Evolutionary conservation across 2,329 filamentous ascomycete species (phyloP), one percentile per base, ranked within the genome.

Genomic region (Penicillium sp.): DNA sequence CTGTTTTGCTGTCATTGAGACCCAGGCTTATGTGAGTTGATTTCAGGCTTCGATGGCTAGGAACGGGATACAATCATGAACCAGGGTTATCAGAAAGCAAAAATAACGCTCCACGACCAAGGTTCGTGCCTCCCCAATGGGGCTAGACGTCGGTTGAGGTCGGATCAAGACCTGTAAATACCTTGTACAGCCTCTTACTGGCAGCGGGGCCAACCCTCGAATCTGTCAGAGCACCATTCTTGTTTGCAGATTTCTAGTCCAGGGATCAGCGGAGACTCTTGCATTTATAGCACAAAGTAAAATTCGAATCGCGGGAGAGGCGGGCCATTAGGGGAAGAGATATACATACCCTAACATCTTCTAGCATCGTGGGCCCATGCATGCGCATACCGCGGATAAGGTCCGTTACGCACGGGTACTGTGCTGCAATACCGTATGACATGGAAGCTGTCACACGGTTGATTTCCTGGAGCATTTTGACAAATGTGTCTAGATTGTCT

Each of bases 381-480:
- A 71, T 67, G 64, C 84, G 80, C 52, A 93, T 79, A 0, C 80
- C 87, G 1, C 74, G 73, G 0, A 90, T 80, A 31, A 95, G 73
- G 31, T 81, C 75, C 11, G 78, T 73, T 1, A 90, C 82, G 5
- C 75, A 84, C 1, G 76, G 78, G 69, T 87, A 91, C 69, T 86
- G 80, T 1, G 77, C 77, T 1, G 81, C 81, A 56, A 93, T 84
- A 3, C 89, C 89, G 59, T 88, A 84, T 0, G 90, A 90, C 66
- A 91, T 85, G 0, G 88, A 84, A 0, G 86, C 83, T 6, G 90
- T 93, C 16, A 93, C 82, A 16, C 89, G 84, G 14, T 80, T 80
- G 41, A 93, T 84, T 73, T 92, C 87, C 73, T 91, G 87, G 50
- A 95, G 76, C 89, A 93, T 90, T 62, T 85, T 84, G 45, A 86